Conservation (phyloP, 331 rosid species). For the Arachis monticola region DNA sequence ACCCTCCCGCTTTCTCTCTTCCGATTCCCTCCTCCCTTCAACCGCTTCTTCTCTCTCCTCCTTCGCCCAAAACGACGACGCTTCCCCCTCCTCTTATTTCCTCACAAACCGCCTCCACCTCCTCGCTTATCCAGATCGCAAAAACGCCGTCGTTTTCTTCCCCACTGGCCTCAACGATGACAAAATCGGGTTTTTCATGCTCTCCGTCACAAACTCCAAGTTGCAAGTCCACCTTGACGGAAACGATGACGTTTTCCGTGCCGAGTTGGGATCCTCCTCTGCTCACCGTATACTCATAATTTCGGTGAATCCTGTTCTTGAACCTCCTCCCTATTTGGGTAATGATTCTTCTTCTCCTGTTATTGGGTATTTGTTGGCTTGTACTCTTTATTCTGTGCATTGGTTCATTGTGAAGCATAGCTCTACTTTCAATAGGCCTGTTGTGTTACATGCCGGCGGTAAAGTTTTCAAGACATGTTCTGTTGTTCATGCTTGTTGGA, state of each 20-base stretch:
- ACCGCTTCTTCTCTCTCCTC: constrained; percentile 58
- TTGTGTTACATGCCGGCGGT: constrained; percentile 48
- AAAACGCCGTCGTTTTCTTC: constrained; percentile 53
- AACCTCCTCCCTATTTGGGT: constrained; percentile 32
- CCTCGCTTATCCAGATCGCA: constrained; percentile 45
- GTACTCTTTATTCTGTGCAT: constrained; percentile 55
- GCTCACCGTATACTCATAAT: constrained; percentile 53
- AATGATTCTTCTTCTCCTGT: constrained; percentile 8
- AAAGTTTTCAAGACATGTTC: constrained; percentile 59
- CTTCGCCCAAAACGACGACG: constrained; percentile 20
- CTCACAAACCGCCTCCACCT: constrained; percentile 54
- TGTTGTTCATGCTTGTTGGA: constrained; percentile 76
- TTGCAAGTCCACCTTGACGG: constrained; percentile 34
- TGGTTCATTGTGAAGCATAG: constrained; percentile 53
- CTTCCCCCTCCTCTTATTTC: constrained; percentile 42
- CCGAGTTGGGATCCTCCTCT: not conserved
- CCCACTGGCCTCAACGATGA: constrained; percentile 66
- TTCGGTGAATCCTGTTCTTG: constrained; percentile 36
- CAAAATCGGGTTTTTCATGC: constrained; percentile 55
- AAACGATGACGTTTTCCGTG: constrained; percentile 37
- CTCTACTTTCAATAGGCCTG: constrained; percentile 38
- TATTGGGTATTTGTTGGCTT: constrained; percentile 63
- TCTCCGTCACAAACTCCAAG: constrained; percentile 31
- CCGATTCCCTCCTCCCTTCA: constrained; percentile 59
- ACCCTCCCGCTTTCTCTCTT: constrained; percentile 53